Evolutionary conservation across 306 rosid species (phyloP).

Genomic region (Begonia masoniana): DNA sequence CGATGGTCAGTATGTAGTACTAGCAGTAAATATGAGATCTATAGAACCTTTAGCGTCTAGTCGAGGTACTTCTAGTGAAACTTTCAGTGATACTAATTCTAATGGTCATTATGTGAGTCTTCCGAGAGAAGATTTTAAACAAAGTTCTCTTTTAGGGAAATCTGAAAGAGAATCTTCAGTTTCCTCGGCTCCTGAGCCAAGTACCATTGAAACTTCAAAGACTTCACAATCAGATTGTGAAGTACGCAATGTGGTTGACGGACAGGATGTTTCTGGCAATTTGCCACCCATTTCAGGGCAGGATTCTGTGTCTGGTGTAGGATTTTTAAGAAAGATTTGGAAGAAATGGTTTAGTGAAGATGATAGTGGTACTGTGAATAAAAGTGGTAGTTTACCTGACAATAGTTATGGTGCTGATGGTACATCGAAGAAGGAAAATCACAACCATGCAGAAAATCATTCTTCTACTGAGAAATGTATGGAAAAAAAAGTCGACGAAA

Average conservation of each 20-base stretch:
- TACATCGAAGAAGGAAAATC: conserved; percentile 19
- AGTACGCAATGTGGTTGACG: not conserved
- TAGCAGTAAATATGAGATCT: conserved; percentile 4
- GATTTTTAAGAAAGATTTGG: conserved; percentile 25
- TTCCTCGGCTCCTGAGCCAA: conserved; percentile 11
- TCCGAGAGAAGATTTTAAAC: conserved; percentile 19
- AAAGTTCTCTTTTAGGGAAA: conserved; percentile 1
- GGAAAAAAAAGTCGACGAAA: conserved; percentile 17
- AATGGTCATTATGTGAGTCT: conserved; percentile 11
- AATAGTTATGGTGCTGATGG: conserved; percentile 13
- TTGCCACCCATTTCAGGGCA: conserved; percentile 2
- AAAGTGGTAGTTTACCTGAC: conserved; percentile 17
- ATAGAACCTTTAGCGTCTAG: conserved; percentile 14
- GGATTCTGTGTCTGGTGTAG: conserved; percentile 16
- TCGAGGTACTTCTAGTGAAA: conserved; percentile 6
- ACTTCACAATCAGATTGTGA: not conserved
- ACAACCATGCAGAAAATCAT: not conserved
- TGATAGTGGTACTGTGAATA: conserved; percentile 16
- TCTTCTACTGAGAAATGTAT: conserved; percentile 1
- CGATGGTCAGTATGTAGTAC: conserved; percentile 19
- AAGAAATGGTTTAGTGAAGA: conserved; percentile 17
- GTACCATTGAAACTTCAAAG: conserved; percentile 5
- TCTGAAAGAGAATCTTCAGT: conserved; percentile 16
- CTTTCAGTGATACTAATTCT: conserved; percentile 6
- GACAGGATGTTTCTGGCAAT: conserved; percentile 16